These are phyloP conservation scores for Kwoniella dendrophila DNA, from an alignment of 768 basidiomycete species.

Conservation along the genomic window DNA sequence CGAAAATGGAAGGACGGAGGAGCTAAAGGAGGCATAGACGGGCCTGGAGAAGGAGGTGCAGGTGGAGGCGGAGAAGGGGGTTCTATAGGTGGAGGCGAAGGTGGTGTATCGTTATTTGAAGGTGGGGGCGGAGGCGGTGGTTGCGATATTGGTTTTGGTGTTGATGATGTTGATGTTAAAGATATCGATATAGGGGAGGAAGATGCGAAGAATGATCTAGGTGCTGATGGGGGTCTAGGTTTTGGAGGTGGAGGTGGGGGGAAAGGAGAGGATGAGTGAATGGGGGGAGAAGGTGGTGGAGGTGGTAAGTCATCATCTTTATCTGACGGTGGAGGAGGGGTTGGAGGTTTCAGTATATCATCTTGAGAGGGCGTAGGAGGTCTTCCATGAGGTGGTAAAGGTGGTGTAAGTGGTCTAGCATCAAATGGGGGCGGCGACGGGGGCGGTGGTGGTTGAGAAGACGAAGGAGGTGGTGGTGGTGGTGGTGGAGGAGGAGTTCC, in stretches of 20 bases:
- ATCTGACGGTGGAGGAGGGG: conserved; percentile 34
- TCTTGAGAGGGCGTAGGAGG: conserved; percentile 15
- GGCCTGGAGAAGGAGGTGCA: conserved; percentile 25
- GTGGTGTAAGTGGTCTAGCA: conserved; percentile 14
- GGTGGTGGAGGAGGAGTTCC: conserved; percentile 10
- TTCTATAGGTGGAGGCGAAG: conserved; percentile 34
- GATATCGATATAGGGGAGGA: not conserved
- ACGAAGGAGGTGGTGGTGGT: conserved; percentile 6
- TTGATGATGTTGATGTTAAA: not conserved
- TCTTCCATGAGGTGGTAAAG: conserved; percentile 9
- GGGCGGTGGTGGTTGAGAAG: not conserved
- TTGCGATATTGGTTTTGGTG: too few relatives aligned
- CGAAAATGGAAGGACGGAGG: conserved; percentile 53
- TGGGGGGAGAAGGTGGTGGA: conserved; percentile 13
- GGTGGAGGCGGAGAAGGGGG: conserved; percentile 26
- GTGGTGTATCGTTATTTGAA: conserved; percentile 4
- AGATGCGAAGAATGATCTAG: not conserved
- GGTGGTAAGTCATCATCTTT: conserved; percentile 15
- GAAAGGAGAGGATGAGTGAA: too few relatives aligned
- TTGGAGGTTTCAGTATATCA: conserved; percentile 15
- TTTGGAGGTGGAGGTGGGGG: conserved; percentile 8
- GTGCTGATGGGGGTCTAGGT: conserved; percentile 5
- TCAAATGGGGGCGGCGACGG: not conserved
- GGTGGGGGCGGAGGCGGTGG: conserved; percentile 17
- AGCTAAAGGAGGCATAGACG: conserved; percentile 6